Conservation (phyloP, 2,329 filamentous ascomycete species). For the Diaporthe ampelina region DNA sequence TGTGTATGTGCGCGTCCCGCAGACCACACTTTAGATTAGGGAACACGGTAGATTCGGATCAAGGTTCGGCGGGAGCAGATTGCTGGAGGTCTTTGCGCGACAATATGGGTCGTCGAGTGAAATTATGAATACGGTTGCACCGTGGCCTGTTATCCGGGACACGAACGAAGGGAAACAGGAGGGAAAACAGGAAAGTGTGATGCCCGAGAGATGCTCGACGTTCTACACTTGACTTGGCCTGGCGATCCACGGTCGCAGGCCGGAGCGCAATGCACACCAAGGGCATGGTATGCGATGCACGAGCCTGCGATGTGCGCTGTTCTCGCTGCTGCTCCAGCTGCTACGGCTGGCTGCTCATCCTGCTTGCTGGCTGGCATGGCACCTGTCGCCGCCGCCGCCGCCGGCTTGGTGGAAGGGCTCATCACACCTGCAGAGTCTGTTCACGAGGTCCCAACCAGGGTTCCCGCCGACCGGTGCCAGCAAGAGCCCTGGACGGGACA, state of each 20-base stretch:
- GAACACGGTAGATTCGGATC: constrained; percentile 19
- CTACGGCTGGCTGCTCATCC: background rate
- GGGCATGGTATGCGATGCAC: constrained; percentile 6
- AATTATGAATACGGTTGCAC: constrained; percentile 31
- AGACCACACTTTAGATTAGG: constrained; percentile 27
- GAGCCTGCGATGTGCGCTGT: background rate
- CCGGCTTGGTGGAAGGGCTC: background rate
- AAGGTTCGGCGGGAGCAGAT: constrained; percentile 22
- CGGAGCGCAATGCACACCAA: constrained; percentile 21
- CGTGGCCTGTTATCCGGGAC: background rate
- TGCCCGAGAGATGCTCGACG: background rate
- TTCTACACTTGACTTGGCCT: background rate
- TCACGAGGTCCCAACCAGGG: constrained; percentile 24
- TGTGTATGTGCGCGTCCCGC: constrained; percentile 14
- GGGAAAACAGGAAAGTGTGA: background rate
- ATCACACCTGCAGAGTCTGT: constrained; percentile 28
- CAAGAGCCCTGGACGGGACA: constrained; percentile 27
- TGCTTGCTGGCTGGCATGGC: background rate
- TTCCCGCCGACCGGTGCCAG: constrained; percentile 25
- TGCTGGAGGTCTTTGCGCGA: constrained; percentile 30
- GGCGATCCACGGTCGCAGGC: background rate
- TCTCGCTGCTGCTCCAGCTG: background rate
- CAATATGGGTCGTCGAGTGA: constrained; percentile 13
- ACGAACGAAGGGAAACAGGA: background rate
- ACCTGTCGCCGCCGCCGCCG: constrained; percentile 13